phyloP scores from a whole-genome alignment of 2,329 filamentous ascomycete species.

The Metarhizium guizhouense region DNA sequence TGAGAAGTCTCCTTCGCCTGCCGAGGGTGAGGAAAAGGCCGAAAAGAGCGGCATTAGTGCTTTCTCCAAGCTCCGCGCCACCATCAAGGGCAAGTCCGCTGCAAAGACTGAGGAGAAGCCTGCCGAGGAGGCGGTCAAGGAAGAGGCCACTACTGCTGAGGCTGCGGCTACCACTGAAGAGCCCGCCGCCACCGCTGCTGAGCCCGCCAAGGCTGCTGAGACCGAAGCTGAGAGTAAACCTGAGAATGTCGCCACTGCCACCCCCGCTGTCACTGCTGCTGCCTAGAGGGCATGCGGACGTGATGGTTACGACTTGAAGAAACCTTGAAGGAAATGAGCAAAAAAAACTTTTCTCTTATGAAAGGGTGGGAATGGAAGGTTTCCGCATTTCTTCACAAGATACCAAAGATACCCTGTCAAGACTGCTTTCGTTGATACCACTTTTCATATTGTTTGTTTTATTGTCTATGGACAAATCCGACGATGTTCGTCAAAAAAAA shows the following conservation, averaged over 20 bases:
- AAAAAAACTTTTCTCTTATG: conserved; percentile 22
- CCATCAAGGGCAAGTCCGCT: conserved; percentile 39
- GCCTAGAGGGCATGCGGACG: conserved; percentile 31
- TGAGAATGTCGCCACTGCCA: conserved; percentile 29
- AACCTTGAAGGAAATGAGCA: conserved; percentile 12
- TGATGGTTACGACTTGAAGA: conserved; percentile 17
- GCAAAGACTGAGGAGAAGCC: conserved; percentile 35
- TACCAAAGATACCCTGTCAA: conserved; percentile 46
- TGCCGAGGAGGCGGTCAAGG: conserved; percentile 24
- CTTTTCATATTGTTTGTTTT: conserved; percentile 24
- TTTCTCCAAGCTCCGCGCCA: conserved; percentile 53
- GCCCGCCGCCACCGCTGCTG: conserved; percentile 13
- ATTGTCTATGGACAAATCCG: conserved; percentile 8
- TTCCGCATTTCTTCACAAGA: conserved; percentile 44
- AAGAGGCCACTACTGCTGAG: conserved; percentile 20
- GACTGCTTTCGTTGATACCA: conserved; percentile 38
- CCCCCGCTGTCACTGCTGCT: conserved; percentile 41
- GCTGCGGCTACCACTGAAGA: conserved; percentile 19
- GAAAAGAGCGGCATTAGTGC: conserved; percentile 23
- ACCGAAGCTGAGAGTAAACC: conserved; percentile 32
- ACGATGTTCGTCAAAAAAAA: conserved; percentile 13
- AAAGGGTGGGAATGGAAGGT: conserved; percentile 38
- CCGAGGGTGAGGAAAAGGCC: conserved; percentile 47
- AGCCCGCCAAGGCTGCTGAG: conserved; percentile 16
- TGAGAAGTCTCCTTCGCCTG: conserved; percentile 49